Percentiles rank a stretch among this genome's conserved stretches.
Conservation (phyloP, 2,329 filamentous ascomycete genomes). For the Chrysoporthe deuterocubensis region DNA sequence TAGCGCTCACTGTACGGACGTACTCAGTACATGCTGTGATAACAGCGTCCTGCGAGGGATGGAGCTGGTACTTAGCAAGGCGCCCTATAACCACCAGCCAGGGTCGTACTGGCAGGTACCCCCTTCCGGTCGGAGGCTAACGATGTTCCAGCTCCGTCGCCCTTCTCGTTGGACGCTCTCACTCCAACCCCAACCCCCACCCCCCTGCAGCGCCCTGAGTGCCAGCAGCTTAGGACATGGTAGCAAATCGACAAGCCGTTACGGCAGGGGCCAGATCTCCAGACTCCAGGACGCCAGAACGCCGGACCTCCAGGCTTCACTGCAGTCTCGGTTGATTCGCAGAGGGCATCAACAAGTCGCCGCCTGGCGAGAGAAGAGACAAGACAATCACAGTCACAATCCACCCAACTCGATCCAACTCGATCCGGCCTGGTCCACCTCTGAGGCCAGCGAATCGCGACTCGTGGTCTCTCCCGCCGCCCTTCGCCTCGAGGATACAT, state of each 20-base stretch:
- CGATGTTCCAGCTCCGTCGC: constrained; percentile 27
- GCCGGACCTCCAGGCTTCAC: constrained; percentile 6
- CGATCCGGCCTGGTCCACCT: constrained; percentile 4
- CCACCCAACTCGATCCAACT: constrained; percentile 2
- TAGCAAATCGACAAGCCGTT: background rate
- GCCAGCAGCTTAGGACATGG: background rate
- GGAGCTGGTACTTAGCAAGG: no score
- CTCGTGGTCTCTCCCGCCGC: background rate
- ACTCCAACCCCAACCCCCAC: background rate
- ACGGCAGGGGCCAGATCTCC: constrained; percentile 29
- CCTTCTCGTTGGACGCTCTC: background rate
- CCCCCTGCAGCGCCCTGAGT: background rate
- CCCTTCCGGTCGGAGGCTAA: constrained; percentile 13
- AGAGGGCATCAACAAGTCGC: background rate
- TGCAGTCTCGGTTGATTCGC: constrained; percentile 1
- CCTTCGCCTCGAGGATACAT: background rate
- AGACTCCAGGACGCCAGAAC: constrained; percentile 8
- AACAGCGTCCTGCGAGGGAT: no score
- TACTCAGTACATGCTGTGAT: no score
- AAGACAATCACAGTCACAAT: background rate
- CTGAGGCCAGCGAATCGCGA: background rate
- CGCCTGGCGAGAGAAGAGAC: background rate
- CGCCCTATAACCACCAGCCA: background rate
- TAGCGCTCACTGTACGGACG: no score
- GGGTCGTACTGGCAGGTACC: background rate